Evolutionary conservation across 1,284 basidiomycete genomes (phyloP).

Genomic region (Irpex sp.): DNA sequence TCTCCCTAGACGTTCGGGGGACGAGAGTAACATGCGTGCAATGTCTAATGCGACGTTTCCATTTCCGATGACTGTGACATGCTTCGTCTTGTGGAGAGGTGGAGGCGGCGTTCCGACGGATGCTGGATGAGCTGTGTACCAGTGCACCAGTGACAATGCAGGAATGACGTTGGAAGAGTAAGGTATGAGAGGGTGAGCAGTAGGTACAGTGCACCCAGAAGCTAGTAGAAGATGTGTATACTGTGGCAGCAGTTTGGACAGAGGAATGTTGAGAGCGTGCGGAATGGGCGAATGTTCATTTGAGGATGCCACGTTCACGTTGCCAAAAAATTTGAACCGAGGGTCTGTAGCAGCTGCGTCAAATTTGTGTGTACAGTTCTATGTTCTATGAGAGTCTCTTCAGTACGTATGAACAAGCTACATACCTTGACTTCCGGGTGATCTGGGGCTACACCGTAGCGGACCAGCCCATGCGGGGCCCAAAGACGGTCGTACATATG

Average conservation of each 20-base stretch:
- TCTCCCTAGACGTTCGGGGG: slow-evolving; percentile 55
- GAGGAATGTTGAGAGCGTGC: slow-evolving; percentile 50
- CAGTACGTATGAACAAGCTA: slow-evolving; percentile 6
- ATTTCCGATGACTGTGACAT: slow-evolving; percentile 89
- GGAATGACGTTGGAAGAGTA: slow-evolving; percentile 58
- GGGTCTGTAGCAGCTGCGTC: slow-evolving; percentile 71
- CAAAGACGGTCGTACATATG: slow-evolving; percentile 94
- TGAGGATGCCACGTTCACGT: slow-evolving; percentile 64
- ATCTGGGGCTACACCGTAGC: slow-evolving; percentile 98
- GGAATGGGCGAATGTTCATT: slow-evolving; percentile 32
- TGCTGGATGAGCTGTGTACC: slow-evolving; percentile 95
- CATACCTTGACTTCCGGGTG: slow-evolving; percentile 97
- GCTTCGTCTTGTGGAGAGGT: slow-evolving; percentile 51
- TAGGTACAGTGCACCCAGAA: slow-evolving; percentile 72
- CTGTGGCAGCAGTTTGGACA: slow-evolving; percentile 54
- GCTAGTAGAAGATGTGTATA: slow-evolving; percentile 85
- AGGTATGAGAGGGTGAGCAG: slow-evolving; percentile 50
- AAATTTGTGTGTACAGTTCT: slow-evolving; percentile 99
- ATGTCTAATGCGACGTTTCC: slow-evolving; percentile 97
- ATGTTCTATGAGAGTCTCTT: slow-evolving; percentile 3
- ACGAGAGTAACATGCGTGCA: slow-evolving; percentile 83
- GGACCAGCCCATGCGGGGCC: slow-evolving; percentile 91
- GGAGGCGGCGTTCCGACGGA: slow-evolving; percentile 48
- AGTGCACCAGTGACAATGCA: slow-evolving; percentile 88
- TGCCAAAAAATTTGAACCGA: slow-evolving; percentile 89